These are phyloP conservation scores for Phoenix dactylifera DNA, from an alignment of 176 grass and related monocot genomes.

Conservation along the genomic window DNA sequence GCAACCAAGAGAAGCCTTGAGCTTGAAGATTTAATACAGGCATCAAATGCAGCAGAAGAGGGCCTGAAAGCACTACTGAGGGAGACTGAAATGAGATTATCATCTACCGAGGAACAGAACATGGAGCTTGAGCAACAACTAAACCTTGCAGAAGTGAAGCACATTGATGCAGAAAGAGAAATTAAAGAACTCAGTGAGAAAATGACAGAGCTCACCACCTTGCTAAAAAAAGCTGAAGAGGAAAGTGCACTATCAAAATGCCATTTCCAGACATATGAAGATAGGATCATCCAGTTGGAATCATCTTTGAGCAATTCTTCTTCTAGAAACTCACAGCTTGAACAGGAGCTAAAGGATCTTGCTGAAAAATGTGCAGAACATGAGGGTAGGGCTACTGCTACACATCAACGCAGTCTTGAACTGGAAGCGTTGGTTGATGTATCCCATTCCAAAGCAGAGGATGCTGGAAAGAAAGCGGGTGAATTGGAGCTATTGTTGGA, in stretches of 20 bases:
- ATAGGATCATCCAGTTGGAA: constrained; percentile 27
- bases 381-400: not conserved
- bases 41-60: constrained; percentile 48
- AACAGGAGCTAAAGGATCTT: constrained; percentile 11
- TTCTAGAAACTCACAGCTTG: constrained; percentile 8
- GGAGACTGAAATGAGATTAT: constrained; percentile 48
- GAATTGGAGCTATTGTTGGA: constrained; percentile 26
- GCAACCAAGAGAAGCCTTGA: constrained; percentile 31
- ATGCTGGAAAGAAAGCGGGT: constrained; percentile 18
- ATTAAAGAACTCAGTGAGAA: constrained; percentile 7
- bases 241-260: constrained; percentile 16
- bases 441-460: constrained; percentile 23
- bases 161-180: constrained; percentile 9
- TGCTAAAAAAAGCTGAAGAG: constrained; percentile 16
- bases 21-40: constrained; percentile 50
- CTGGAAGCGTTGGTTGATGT: constrained; percentile 21
- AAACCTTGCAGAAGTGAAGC: constrained; percentile 3
- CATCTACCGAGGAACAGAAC: constrained; percentile 44
- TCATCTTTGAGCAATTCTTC: constrained; percentile 11
- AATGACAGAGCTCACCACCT: constrained; percentile 8
- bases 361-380: constrained; percentile 8
- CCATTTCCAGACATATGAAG: constrained; percentile 16
- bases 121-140: constrained; percentile 23
- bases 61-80: constrained; percentile 39
- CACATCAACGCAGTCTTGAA: constrained; percentile 3